Percentiles rank a stretch among this genome's conserved stretches.
Evolutionary conservation across 2,329 filamentous ascomycete genomes (phyloP).

Genomic region (Paecilomyces dactylethromorphus): DNA sequence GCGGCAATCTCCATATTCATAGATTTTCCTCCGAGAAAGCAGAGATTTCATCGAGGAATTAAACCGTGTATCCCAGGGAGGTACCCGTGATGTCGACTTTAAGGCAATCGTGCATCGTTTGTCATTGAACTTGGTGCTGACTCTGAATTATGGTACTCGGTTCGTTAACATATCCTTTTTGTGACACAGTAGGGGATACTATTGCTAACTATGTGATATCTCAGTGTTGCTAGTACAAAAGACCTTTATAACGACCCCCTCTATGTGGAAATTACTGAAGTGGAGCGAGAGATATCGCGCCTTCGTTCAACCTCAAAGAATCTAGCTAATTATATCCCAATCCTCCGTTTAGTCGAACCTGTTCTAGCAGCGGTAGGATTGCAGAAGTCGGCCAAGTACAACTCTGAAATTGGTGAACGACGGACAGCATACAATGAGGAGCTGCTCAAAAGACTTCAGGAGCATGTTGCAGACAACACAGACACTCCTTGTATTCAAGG

Average conservation of each 20-base stretch:
- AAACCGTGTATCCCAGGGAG: constrained; percentile 1
- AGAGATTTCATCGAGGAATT: constrained; percentile 8
- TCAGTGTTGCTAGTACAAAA: constrained; percentile 4
- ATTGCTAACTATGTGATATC: background rate
- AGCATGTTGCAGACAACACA: constrained; percentile 3
- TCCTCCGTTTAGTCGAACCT: constrained; percentile 7
- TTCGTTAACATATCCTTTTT: background rate
- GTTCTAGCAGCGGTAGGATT: constrained; percentile 1
- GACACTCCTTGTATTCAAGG: constrained; percentile 9
- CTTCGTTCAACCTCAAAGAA: constrained; percentile 9
- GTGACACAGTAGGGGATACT: background rate
- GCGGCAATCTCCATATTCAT: background rate
- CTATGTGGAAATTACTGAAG: constrained; percentile 7
- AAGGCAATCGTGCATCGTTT: constrained; percentile 4
- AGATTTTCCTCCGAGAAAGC: constrained; percentile 6
- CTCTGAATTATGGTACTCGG: constrained; percentile 7
- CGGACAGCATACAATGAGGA: constrained; percentile 3
- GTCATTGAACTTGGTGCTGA: constrained; percentile 6
- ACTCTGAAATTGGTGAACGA: constrained; percentile 3
- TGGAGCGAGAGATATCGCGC: constrained; percentile 7
- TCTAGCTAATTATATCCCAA: constrained; percentile 9
- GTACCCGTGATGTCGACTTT: constrained; percentile 3
- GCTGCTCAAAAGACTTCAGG: constrained; percentile 3
- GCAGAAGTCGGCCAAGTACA: constrained; percentile 2
- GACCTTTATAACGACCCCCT: constrained; percentile 3